Percentiles rank a stretch among this genome's conserved stretches.
phyloP scores from a whole-genome alignment of 257 asterid species.

The Handroanthus guayacan region DNA sequence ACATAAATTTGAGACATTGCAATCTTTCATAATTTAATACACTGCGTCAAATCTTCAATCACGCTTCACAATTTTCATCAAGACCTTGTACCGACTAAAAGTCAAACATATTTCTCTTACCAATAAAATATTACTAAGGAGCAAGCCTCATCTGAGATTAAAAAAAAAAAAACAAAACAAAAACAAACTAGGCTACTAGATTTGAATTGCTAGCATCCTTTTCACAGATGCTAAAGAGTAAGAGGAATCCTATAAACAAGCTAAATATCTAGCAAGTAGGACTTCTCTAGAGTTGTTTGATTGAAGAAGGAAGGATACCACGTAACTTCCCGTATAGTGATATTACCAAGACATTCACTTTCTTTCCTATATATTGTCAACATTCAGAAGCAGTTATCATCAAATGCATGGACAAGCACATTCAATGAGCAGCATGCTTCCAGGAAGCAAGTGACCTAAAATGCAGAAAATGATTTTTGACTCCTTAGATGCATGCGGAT shows the following conservation, averaged over 20 bases:
- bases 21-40: slow-evolving; percentile 8
- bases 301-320: slow-evolving; percentile 25
- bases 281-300: slow-evolving; percentile 19
- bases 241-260: slow-evolving; percentile 16
- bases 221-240: not conserved
- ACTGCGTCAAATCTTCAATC: slow-evolving; percentile 21
- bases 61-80: slow-evolving; percentile 25
- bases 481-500: slow-evolving; percentile 26
- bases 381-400: slow-evolving; percentile 15
- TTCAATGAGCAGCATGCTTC: slow-evolving; percentile 5
- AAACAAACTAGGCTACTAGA: slow-evolving; percentile 11
- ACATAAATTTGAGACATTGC: slow-evolving; percentile 22
- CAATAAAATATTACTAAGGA: slow-evolving; percentile 26
- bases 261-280: slow-evolving; percentile 19
- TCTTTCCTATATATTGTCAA: not conserved
- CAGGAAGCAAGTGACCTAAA: not conserved
- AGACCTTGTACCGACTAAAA: not conserved
- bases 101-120: not conserved
- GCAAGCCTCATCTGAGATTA: not conserved
- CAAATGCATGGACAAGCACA: not conserved
- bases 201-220: slow-evolving; percentile 7
- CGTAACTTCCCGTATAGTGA: slow-evolving; percentile 14
- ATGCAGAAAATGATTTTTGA: slow-evolving; percentile 8
- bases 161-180: not conserved
- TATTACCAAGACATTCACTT: not conserved